These are phyloP conservation scores for Emericellopsis terricola DNA, from an alignment of 495 filamentous ascomycete genomes.

Conservation along the genomic window DNA sequence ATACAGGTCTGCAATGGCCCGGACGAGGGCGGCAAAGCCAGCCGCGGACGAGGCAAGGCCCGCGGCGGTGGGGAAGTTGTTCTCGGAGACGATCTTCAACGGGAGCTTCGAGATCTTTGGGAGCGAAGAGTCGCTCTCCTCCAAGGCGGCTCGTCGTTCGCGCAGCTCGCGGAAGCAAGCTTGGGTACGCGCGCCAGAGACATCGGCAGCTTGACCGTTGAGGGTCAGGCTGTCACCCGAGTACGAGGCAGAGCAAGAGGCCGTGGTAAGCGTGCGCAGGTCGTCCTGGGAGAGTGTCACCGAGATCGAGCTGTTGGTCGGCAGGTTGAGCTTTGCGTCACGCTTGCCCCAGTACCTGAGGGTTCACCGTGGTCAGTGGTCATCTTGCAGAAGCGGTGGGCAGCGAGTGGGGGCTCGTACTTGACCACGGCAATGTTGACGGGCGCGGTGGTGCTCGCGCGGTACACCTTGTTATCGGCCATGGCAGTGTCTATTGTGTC, in stretches of 20 bases:
- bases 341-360: slow-evolving; percentile 95
- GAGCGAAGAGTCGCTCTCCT: slow-evolving; percentile 47
- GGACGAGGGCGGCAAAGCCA: slow-evolving; percentile 85
- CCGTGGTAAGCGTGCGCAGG: slow-evolving; percentile 88
- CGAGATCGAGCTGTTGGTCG: slow-evolving; percentile 91
- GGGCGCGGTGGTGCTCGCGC: slow-evolving; percentile 86
- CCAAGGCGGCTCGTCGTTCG: slow-evolving; percentile 52
- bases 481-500: too few relatives aligned
- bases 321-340: slow-evolving; percentile 79
- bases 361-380: slow-evolving; percentile 9
- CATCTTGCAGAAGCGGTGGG: slow-evolving; percentile 3
- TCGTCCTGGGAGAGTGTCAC: slow-evolving; percentile 90
- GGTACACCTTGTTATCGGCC: slow-evolving; percentile 45
- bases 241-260: slow-evolving; percentile 70
- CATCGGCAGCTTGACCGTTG: slow-evolving; percentile 67
- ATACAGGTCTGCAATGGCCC: slow-evolving; percentile 85
- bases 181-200: slow-evolving; percentile 72
- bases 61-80: slow-evolving; percentile 99
- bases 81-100: slow-evolving; percentile 73
- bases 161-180: slow-evolving; percentile 82
- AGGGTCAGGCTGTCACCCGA: slow-evolving; percentile 49
- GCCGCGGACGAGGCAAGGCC: slow-evolving; percentile 85
- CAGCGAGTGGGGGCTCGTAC: slow-evolving; percentile 26
- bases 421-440: slow-evolving; percentile 99
- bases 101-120: slow-evolving; percentile 59